Base-by-base conservation (phyloP, 352 stramenopile species). In the Globisporangium megalacanthum region DNA sequence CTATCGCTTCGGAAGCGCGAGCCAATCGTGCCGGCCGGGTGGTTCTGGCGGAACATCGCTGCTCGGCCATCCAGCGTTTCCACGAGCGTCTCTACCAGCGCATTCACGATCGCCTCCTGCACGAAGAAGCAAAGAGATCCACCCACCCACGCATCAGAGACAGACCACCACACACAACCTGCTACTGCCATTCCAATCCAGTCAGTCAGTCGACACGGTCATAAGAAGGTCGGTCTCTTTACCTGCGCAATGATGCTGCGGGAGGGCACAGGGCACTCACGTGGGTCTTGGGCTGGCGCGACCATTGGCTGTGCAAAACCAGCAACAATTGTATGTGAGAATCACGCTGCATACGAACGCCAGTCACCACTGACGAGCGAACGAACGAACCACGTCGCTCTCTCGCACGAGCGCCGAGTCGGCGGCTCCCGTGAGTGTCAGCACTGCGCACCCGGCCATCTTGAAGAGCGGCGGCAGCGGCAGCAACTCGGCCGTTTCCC, bases 181-280 rank as follows among this genome's bases (percentile, higher is more conserved):
- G 37, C 7, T n/a, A 29, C 25, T 4, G 25, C 4, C 25, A 29
- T 29, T 29, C 25, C 25, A 29, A 4, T 29, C 25, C 25, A 29
- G 25, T 29, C 25, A 29, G 25, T 29, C 25, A 29, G 25, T 29
- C 25, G 25, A 29, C 25, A 29, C 4, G 25, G 2, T 29, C 25
- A 29, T 1, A 4, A 4, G 4, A 29, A 29, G 35, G 50, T 25
- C 22, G 22, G 22, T 47, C 55, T 3, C 35, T 39, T 13, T 57
- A 89, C 81, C 73, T 91, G 84, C 13, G 83, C 78, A 20, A 94
- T 62, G 33, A 94, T 91, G 54, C 81, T 92, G 45, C 82, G 83
- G 1, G 81, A 84, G 3, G 84, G 84, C 39, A 94, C 79, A 31
- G 81, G 82, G 35, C 77, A 89, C 11, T 48, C 46, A 2, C 17